Evolutionary conservation across 2,329 filamentous ascomycete species (phyloP), one percentile per base, ranked within the genome.

Genomic region (Sporothrix sp.): DNA sequence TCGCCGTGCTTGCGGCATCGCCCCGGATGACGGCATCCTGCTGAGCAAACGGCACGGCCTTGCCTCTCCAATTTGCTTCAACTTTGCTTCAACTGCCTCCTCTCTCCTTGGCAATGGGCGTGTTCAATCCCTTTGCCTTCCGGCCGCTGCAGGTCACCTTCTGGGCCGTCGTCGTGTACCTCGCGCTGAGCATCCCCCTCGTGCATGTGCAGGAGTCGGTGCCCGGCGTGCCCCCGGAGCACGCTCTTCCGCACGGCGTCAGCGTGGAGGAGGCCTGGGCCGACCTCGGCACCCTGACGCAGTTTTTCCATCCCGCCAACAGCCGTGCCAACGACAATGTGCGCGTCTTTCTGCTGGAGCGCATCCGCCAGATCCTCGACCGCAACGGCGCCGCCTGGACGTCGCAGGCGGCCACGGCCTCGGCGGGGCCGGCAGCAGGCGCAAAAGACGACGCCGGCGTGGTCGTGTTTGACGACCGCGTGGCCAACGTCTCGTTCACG

Each of bases 231-330:
- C 84, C 86, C 0, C 67, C 63, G 33, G 71, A 75, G 35, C 71
- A 53, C 10, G 36, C 46, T 28, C 68, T 68, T 6, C 76, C 77
- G 33, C 62, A 70, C 8, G 89, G 88, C 16, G 70, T 94, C 60
- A 87, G 95, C 61, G 69, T 97, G 48, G 84, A 83, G 2, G 82
- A 94, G 67, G 88, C 91, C 33, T 97, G 90, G 90, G 68, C 74
- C 11, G 90, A 97, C 63, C 73, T 98, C 28, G 80, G 88, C 54
- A 70, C 74, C 50, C 74, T 98, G 44, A 91, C 85, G 30, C 74
- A 74, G 56, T 73, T 75, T 1, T 93, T 85, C 62, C 93, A 95
- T 63, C 91, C 93, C 0, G 95, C 87, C 71, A 96, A 95, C 68
- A 90, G 85, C 58, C 82, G 75, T 53, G 74, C 79, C 54, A 97